Evolutionary conservation across 495 filamentous ascomycete genomes (phyloP), one percentile per base, ranked within the genome.

Genomic region (Penicillium atrosanguineum): DNA sequence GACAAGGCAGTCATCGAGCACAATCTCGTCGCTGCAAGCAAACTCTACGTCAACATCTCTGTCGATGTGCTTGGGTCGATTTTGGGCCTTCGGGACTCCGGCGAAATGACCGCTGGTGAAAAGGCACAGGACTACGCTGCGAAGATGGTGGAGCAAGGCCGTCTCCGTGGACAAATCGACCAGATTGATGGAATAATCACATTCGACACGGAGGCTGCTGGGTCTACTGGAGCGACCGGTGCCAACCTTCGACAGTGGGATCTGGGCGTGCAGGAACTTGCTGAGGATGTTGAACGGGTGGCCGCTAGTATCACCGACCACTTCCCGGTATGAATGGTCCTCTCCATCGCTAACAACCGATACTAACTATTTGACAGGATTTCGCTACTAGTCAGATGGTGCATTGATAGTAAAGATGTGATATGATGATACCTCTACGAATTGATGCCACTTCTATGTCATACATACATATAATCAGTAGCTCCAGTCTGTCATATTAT

Each of bases 1-100:
- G 87, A 90, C 55, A 91, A 90, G 64, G 94, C 94, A 1, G 90
- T 97, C 8, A 84, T 96, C 21, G 94, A 98, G 69, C 94, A 98
- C 71, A 98, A 98, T 63, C 80, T 98, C 7, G 81, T 96, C 11
- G 91, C 84, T 21, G 88, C 85, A 0, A 94, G 89, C 18, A 84
- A 87, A 50, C 75, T 98, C 14, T 98, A 97, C 68, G 84, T 80
- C 64, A 97, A 97, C 65, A 97, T 98, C 55, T 81, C 80, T 3
- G 84, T 91, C 49, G 85, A 89, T 52, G 84, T 84, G 15, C 79
- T 98, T 5, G 94, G 86, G 0, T 68, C 76, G 25, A 78, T 96
- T 37, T 77, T 98, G 4, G 92, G 88, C 0, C 73, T 96, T 2
- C 44, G 68, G 41, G 61, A 62, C 14, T 71, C 70, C 19, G 63